Evolutionary conservation across 352 stramenopile genomes (phyloP).

Genomic region (Pythium brachiatum): DNA sequence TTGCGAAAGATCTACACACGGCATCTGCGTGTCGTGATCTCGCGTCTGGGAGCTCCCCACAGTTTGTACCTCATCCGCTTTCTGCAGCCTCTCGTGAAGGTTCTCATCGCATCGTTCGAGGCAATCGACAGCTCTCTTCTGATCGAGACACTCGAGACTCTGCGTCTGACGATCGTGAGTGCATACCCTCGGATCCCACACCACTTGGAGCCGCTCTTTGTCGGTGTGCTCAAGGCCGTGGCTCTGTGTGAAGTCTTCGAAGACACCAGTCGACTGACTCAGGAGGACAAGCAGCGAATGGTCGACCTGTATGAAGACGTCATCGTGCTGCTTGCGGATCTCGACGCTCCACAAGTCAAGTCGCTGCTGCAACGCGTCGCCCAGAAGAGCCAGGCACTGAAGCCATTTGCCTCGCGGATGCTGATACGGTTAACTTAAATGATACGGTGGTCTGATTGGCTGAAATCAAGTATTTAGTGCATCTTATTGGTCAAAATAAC

Average conservation of each 20-base stretch:
- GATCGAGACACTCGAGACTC: constrained; percentile 53
- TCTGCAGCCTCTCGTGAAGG: constrained; percentile 76
- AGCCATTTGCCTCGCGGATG: constrained; percentile 18
- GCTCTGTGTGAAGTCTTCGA: constrained; percentile 66
- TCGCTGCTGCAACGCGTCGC: constrained; percentile 18
- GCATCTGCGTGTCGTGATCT: constrained; percentile 44
- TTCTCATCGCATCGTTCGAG: constrained; percentile 66
- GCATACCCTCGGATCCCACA: constrained; percentile 68
- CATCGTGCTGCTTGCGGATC: constrained; percentile 14
- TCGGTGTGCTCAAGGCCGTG: constrained; percentile 67
- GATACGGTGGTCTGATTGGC: constrained; percentile 9
- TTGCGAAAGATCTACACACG: constrained; percentile 59
- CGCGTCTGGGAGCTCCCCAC: constrained; percentile 53
- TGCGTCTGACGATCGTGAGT: constrained; percentile 47
- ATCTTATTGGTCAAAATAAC: constrained; percentile 15
- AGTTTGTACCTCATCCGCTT: constrained; percentile 74
- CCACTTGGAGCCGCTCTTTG: constrained; percentile 67
- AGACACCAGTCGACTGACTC: constrained; percentile 19
- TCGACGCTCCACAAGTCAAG: constrained; percentile 6
- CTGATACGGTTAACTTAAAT: background rate
- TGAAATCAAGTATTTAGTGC: background rate
- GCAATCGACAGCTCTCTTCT: constrained; percentile 50
- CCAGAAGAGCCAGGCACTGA: constrained; percentile 13
- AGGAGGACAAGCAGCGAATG: constrained; percentile 19
- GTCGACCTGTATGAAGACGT: constrained; percentile 19